Base-by-base conservation (phyloP, 805 yeast genomes). In the Saturnispora ahearnii region DNA sequence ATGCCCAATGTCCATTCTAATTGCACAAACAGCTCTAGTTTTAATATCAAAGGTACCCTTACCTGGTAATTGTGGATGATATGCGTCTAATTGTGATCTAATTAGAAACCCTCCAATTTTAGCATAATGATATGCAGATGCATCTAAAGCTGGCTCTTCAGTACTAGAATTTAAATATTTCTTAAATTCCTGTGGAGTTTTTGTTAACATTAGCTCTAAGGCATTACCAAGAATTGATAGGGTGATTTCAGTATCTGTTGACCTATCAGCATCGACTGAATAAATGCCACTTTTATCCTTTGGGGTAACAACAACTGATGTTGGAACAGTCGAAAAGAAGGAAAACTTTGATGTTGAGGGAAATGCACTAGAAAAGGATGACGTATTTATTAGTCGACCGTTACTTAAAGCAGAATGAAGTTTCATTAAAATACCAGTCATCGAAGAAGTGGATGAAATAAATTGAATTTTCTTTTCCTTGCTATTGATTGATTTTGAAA, bases 31-130 rank as follows among this genome's bases (percentile, higher is more conserved):
- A 0, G 97, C 98, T 54, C 99, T 70, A 0, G 97, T 86, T 59
- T 91, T 91, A 51, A 91, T 67, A 65, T 91, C 99, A 71, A 93
- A 91, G 0, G 89, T 82, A 0, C 97, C 97, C 4, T 84, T 81
- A 0, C 96, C 96, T 0, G 97, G 97, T 34, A 93, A 69, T 34
- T 86, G 67, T 0, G 72, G 63, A 64, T 88, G 90, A 52, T 73
- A 71, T 52, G 96, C 88, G 66, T 91, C 99, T 44, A 93, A 72
- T 64, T 91, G 98, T 0, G 98, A 91, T 55, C 98, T 73, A 78
- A 91, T 74, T 12, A 91, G 61, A 58, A 93, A 86, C 40, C 76
- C 73, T 3, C 83, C 88, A 50, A 78, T 68, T 36, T 68, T 66
- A 6, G 95, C 80, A 64, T 87, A 90, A 62, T 89, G 90, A 62